phyloP scores from a whole-genome alignment of 306 rosid species.

The Cicer cuneatum region DNA sequence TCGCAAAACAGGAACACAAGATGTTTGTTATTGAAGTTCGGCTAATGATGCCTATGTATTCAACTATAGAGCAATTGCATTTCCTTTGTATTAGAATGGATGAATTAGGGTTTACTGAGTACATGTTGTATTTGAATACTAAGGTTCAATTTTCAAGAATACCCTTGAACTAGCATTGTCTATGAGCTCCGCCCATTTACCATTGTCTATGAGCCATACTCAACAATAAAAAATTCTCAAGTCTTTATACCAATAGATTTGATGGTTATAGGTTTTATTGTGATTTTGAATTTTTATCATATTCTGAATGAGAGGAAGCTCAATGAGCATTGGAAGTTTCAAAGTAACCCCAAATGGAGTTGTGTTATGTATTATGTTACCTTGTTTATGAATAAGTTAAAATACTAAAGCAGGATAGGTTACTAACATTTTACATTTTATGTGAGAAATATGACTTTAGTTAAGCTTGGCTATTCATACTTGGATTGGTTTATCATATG shows the following conservation, averaged over 20 bases:
- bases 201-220: too few species aligned
- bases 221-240: neutral
- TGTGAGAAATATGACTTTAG: neutral
- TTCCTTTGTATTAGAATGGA: too few species aligned
- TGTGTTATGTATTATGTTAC: neutral
- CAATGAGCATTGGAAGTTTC: neutral
- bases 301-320: neutral
- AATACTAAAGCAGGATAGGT: conserved; percentile 9
- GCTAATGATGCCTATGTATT: too few species aligned
- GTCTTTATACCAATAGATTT: conserved; percentile 14
- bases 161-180: too few species aligned
- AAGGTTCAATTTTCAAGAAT: too few species aligned
- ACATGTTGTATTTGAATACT: too few species aligned
- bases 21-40: too few species aligned
- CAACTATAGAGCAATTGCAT: too few species aligned
- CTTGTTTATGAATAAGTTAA: neutral
- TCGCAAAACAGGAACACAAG: too few species aligned
- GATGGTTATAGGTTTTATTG: conserved; percentile 11
- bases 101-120: too few species aligned
- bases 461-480: conserved; percentile 23
- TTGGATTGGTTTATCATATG: conserved; percentile 27
- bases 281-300: neutral
- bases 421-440: conserved; percentile 12
- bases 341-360: conserved; percentile 9
- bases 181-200: too few species aligned